Evolutionary conservation across 345 rosid species (phyloP), one percentile per base, ranked within the genome.

Genomic region (Boechera stricta): DNA sequence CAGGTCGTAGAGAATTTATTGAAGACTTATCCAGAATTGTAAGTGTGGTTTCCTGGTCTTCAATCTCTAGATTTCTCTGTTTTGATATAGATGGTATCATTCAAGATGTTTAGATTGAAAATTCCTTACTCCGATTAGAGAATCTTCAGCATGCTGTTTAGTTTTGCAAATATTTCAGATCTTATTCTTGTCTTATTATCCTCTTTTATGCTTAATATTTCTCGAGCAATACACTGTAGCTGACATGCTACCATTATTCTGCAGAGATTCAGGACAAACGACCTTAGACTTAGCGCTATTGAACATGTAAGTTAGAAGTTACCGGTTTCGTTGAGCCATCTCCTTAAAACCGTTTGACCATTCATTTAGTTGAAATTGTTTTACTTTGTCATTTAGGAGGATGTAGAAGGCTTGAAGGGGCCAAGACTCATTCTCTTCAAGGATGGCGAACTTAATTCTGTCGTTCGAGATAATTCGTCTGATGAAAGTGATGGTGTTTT

Each of bases 21-120:
- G 93, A 91, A 65, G 98, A 90, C 60, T 73, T 85, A 39, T 71
- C 92, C 24, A 81, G 64, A 66, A 71, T 81, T 63, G 99, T 94
- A 90, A 76, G 93, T 62, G 48, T 63, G 39, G 28, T 63, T 33
- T 77, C 49, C 9, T 63, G 3, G 13, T 63, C 42, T 62, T 62
- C 55, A 39, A 53, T 52, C 55, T 69, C 56, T 69, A 8, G 4
- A 1, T 42, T 32, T 10, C 52, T 42, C 35, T 56, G 63, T 13
- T 18, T 21, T 58, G 29, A 51, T 64, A 10, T 13, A 13, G 60
- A 52, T 39, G 10, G 29, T 12, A 35, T 44, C 11, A 47, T 21
- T 57, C 41, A 45, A 55, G 44, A 66, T 44, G 29, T 49, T 63
- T 64, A 31, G 41, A 18, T 18, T 33, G 56, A 24, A 48, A 18